Percentiles rank a stretch among this genome's conserved stretches.
phyloP scores from a whole-genome alignment of 805 yeast genomes.

The Metschnikowia dekortorum region DNA sequence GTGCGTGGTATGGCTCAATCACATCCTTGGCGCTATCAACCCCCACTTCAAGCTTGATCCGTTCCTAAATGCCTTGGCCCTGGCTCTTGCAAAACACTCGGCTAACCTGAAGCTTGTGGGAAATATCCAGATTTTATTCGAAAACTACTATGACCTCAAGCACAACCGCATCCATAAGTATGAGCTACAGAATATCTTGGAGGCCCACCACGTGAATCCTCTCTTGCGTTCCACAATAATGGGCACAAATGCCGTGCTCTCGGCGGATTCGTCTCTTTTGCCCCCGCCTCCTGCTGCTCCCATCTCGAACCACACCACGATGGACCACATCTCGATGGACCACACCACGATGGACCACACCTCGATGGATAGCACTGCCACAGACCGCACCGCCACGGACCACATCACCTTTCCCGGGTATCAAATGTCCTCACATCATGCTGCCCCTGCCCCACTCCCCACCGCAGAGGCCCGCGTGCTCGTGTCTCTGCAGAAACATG shows the following conservation, averaged over 20 bases:
- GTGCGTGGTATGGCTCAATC: conserved; percentile 41
- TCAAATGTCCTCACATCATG: not conserved
- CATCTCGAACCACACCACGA: not conserved
- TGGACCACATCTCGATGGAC: too few relatives aligned
- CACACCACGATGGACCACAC: too few relatives aligned
- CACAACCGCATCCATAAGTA: conserved; percentile 38
- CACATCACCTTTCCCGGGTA: not conserved
- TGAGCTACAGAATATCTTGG: conserved; percentile 43
- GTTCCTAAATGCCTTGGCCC: conserved; percentile 24
- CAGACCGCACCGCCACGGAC: too few relatives aligned
- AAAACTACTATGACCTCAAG: conserved; percentile 25
- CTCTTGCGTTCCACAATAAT: conserved; percentile 18
- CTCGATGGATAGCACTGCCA: too few relatives aligned
- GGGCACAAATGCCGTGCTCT: conserved; percentile 13
- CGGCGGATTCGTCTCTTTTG: not conserved
- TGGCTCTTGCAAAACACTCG: conserved; percentile 11
- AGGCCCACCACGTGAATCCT: conserved; percentile 26
- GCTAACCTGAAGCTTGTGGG: conserved; percentile 13
- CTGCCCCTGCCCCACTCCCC: not conserved
- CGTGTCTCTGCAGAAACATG: not conserved
- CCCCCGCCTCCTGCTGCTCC: not conserved
- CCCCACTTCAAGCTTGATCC: conserved; percentile 28
- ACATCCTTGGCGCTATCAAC: conserved; percentile 32
- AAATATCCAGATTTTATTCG: conserved; percentile 20
- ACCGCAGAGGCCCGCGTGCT: not conserved